Evolutionary conservation across 2,329 filamentous ascomycete species (phyloP).

Genomic region (Penicillium digitatum): DNA sequence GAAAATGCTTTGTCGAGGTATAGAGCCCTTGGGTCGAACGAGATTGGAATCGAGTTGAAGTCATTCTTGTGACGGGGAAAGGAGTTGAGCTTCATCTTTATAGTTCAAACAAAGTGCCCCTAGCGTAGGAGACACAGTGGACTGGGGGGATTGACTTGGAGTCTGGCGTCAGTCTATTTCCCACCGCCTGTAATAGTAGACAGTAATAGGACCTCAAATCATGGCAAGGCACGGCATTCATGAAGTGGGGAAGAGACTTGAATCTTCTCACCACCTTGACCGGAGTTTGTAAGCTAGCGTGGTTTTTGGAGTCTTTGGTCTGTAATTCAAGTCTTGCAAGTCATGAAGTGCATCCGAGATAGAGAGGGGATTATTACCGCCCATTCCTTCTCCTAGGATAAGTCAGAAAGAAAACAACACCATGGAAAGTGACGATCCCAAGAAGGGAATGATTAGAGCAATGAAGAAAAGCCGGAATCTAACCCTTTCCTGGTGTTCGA

Average conservation of each 20-base stretch:
- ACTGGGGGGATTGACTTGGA: no score
- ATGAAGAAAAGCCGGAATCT: not conserved
- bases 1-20: no score
- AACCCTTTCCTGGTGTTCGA: not conserved
- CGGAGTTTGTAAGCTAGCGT: no score
- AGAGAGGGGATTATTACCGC: not conserved
- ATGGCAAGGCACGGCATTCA: not conserved
- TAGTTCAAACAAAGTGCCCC: no score
- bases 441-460: no score
- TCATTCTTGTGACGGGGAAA: not conserved
- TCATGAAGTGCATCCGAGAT: no score
- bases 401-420: not conserved
- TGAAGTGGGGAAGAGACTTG: not conserved
- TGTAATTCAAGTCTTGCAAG: not conserved
- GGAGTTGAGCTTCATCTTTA: not conserved
- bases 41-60: no score
- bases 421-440: no score
- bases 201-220: not conserved
- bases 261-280: not conserved
- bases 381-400: not conserved
- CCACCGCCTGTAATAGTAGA: no score
- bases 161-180: no score
- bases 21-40: no score
- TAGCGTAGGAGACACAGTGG: not conserved
- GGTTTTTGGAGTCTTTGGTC: no score